These are phyloP conservation scores for Ustilago trichophora DNA, from an alignment of 1,284 basidiomycete genomes.

Conservation along the genomic window DNA sequence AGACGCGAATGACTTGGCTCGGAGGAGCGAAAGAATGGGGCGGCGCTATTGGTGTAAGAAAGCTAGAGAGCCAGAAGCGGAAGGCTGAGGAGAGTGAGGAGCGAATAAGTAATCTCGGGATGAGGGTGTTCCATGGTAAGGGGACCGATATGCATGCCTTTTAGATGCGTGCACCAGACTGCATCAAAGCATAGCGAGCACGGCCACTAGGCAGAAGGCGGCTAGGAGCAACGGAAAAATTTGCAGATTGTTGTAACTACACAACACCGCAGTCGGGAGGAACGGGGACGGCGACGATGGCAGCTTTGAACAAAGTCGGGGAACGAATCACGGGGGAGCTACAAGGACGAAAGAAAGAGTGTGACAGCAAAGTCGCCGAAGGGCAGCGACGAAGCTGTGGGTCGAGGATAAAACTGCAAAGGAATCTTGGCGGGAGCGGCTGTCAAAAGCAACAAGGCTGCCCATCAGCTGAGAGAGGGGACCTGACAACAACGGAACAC, in stretches of 20 bases:
- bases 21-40: not conserved
- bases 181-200: slow-evolving; percentile 6
- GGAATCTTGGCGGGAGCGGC: slow-evolving; percentile 16
- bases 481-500: not conserved
- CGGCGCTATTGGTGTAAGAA: not conserved
- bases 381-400: not conserved
- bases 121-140: slow-evolving; percentile 31
- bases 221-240: slow-evolving; percentile 9
- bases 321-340: not conserved
- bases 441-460: slow-evolving; percentile 1
- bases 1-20: no score
- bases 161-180: slow-evolving; percentile 14
- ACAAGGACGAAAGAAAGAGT: not conserved
- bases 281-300: slow-evolving; percentile 1
- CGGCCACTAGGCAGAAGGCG: not conserved
- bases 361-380: slow-evolving; percentile 7
- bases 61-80: not conserved
- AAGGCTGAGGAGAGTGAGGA: not conserved
- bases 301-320: not conserved
- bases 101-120: not conserved
- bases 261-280: not conserved
- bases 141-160: slow-evolving; percentile 29
- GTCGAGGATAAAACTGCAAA: slow-evolving; percentile 25
- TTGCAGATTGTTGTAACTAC: not conserved
- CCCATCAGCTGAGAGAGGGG: slow-evolving; percentile 3